Percentiles rank a stretch among this genome's conserved stretches.
These are phyloP conservation scores for Pichia kluyveri DNA, from an alignment of 805 yeast species.

Conservation along the genomic window DNA sequence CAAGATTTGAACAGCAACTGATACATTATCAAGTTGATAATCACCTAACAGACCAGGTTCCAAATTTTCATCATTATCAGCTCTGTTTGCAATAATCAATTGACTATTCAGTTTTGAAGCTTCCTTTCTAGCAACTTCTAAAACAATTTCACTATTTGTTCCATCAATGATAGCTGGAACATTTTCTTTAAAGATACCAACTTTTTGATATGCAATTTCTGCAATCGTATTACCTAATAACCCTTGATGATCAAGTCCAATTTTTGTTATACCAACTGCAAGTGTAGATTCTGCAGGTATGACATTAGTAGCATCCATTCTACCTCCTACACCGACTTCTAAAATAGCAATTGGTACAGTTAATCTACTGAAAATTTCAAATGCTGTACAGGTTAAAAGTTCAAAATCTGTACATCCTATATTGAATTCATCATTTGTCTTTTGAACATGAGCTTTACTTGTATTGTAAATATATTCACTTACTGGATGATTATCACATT, in stretches of 20 bases:
- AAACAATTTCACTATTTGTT: conserved; percentile 43
- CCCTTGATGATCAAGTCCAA: conserved; percentile 78
- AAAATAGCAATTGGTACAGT: conserved; percentile 67
- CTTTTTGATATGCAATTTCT: conserved; percentile 71
- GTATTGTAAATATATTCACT: conserved; percentile 34
- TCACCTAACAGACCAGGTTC: conserved; percentile 56
- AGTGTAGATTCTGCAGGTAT: conserved; percentile 34
- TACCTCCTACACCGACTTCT: conserved; percentile 95
- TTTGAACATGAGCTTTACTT: conserved; percentile 34
- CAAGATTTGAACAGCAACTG: conserved; percentile 54
- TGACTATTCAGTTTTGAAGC: conserved; percentile 30
- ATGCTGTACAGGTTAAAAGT: conserved; percentile 74
- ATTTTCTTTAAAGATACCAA: conserved; percentile 66
- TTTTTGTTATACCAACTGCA: conserved; percentile 70
- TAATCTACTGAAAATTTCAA: conserved; percentile 55
- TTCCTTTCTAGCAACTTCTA: conserved; percentile 33
- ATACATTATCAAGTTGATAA: conserved; percentile 63
- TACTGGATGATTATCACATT: conserved; percentile 53
- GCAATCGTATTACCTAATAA: conserved; percentile 59
- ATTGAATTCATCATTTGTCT: conserved; percentile 28
- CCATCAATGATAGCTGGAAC: conserved; percentile 69
- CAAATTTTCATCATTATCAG: neutral
- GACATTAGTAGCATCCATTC: conserved; percentile 83
- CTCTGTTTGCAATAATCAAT: conserved; percentile 6
- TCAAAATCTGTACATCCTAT: conserved; percentile 86